Conservation (phyloP, 768 basidiomycete species). For the Tulasnella sp. region DNA sequence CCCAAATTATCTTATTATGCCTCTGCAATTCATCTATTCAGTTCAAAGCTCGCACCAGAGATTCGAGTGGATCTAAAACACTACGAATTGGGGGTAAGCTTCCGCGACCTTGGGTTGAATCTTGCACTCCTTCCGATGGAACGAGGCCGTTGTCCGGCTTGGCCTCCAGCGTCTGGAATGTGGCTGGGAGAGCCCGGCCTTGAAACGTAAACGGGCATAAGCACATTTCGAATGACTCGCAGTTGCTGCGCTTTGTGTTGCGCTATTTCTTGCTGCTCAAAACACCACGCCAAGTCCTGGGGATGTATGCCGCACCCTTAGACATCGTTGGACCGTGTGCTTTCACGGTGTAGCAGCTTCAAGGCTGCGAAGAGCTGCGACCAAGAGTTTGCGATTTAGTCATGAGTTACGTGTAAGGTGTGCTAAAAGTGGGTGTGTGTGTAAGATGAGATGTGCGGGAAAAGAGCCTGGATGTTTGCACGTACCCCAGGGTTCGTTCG, state of each 20-base stretch:
- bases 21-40: too few species aligned
- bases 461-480: not conserved
- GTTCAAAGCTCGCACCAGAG: too few species aligned
- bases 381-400: not conserved
- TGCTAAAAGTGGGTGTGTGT: not conserved
- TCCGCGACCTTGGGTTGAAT: not conserved
- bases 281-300: not conserved
- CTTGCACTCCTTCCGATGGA: not conserved
- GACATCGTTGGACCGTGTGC: not conserved
- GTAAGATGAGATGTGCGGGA: not conserved
- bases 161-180: not conserved
- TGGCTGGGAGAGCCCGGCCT: not conserved
- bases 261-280: not conserved
- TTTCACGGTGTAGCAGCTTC: not conserved
- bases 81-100: too few species aligned
- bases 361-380: not conserved
- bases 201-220: not conserved
- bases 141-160: not conserved
- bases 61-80: too few species aligned
- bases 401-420: not conserved
- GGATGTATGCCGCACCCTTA: not conserved
- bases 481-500: conserved; percentile 4
- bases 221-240: not conserved
- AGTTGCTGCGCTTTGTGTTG: not conserved
- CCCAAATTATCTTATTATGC: too few species aligned